A percentile compares a stretch with the other conserved stretches of the same genome.
Conservation (phyloP, 2,329 filamentous ascomycete genomes). For the Neofusicoccum ribis region DNA sequence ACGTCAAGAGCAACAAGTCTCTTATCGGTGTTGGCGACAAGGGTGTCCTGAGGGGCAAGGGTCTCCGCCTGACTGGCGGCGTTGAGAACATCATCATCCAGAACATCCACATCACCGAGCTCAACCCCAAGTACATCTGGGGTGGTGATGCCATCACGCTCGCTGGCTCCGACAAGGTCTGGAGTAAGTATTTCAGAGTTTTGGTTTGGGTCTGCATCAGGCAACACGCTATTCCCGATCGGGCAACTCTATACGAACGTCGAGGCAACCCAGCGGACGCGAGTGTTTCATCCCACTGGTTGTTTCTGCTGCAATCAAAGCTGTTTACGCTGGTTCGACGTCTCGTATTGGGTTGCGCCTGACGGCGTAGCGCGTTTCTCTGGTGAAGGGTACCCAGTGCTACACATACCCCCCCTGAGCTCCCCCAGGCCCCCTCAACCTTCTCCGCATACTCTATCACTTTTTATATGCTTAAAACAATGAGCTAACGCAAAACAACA, state of each 20-base stretch:
- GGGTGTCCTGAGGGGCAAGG: slow-evolving; percentile 45
- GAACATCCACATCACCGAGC: slow-evolving; percentile 41
- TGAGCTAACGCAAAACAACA: neutral
- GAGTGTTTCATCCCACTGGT: neutral
- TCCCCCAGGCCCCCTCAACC: neutral
- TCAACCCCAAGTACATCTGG: slow-evolving; percentile 43
- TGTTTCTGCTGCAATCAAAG: neutral
- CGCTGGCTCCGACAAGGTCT: slow-evolving; percentile 36
- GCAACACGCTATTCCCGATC: slow-evolving; percentile 1
- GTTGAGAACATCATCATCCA: slow-evolving; percentile 43
- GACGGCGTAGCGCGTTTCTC: neutral
- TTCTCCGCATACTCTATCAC: too few relatives aligned
- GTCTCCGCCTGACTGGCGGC: slow-evolving; percentile 37
- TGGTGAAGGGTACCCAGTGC: neutral
- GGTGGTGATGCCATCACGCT: slow-evolving; percentile 42
- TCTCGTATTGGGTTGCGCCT: neutral
- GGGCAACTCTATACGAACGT: neutral
- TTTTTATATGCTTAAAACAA: too few relatives aligned
- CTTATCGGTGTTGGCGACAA: slow-evolving; percentile 43
- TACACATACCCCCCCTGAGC: too few relatives aligned
- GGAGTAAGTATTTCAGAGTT: slow-evolving; percentile 24
- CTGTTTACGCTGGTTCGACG: neutral
- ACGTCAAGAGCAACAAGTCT: slow-evolving; percentile 44
- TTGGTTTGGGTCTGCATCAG: slow-evolving; percentile 23
- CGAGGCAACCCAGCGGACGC: neutral